A percentile compares a stretch with the other conserved stretches of the same genome.
phyloP scores from a whole-genome alignment of 805 yeast species.

The Yamadazyma philogaea region DNA sequence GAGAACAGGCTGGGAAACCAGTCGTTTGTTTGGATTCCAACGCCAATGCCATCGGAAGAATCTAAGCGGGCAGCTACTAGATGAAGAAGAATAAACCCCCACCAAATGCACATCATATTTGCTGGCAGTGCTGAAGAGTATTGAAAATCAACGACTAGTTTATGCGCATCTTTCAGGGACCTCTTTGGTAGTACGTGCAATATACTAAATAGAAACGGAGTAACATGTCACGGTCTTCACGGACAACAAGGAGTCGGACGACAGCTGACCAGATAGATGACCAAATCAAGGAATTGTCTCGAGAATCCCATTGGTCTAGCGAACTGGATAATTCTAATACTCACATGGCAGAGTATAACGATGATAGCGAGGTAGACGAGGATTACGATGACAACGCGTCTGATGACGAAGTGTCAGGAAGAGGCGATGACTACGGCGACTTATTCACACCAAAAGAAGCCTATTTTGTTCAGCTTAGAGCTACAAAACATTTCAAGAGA shows the following conservation, averaged over 20 bases:
- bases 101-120: not conserved
- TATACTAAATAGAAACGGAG: not conserved
- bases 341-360: not conserved
- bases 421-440: not conserved
- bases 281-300: not conserved
- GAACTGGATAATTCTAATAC: not conserved
- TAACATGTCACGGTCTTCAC: not conserved
- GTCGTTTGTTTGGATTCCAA: conserved; percentile 1
- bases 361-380: not conserved
- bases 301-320: not conserved
- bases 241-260: not conserved
- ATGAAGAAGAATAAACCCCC: not conserved
- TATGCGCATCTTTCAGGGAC: not conserved
- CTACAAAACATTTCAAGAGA: conserved; percentile 1
- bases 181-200: not conserved
- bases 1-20: conserved; percentile 22
- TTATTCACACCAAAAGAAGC: conserved; percentile 1
- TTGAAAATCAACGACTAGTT: not conserved
- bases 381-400: not conserved
- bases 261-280: not conserved
- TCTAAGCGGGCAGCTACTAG: not conserved
- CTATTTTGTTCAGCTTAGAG: not conserved
- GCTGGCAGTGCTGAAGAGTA: not conserved
- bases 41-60: not conserved
- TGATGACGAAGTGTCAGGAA: not conserved